Conservation (phyloP, 441 rosid species). For the Melianthus villosus region DNA sequence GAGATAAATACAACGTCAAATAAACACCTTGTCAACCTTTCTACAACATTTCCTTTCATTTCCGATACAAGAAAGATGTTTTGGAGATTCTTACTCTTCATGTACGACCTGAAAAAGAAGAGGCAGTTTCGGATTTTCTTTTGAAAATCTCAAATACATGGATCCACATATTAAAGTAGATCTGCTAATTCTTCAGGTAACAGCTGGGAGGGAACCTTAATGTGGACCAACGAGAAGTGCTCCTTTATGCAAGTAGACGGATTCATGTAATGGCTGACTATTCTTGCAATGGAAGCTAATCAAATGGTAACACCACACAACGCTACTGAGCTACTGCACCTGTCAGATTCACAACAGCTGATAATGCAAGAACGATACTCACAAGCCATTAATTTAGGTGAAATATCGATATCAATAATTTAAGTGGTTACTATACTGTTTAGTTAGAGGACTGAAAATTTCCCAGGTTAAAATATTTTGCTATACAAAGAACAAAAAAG, state of each 20-base stretch:
- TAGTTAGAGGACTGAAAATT: no score
- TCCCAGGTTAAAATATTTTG: no score
- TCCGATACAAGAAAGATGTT: slow-evolving; percentile 79
- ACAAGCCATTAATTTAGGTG: no score
- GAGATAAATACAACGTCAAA: no score
- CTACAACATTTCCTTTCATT: slow-evolving; percentile 37
- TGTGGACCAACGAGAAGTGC: slow-evolving; percentile 70
- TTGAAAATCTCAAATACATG: slow-evolving; percentile 56
- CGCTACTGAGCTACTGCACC: slow-evolving; percentile 57
- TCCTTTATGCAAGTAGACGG: slow-evolving; percentile 52
- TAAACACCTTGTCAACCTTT: no score
- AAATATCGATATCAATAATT: no score
- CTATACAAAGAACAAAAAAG: no score
- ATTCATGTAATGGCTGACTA: slow-evolving; percentile 87
- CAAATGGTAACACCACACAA: slow-evolving; percentile 94
- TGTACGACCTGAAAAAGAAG: slow-evolving; percentile 77
- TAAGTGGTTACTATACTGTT: no score
- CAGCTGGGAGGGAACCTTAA: slow-evolving; percentile 51
- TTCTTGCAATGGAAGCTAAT: slow-evolving; percentile 89
- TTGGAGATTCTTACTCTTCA: slow-evolving; percentile 72
- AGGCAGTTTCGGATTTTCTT: slow-evolving; percentile 66
- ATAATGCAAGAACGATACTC: slow-evolving; percentile 67
- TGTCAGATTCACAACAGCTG: slow-evolving; percentile 52
- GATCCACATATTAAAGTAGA: slow-evolving; percentile 88
- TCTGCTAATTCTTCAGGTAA: slow-evolving; percentile 76